Conservation (phyloP, 495 filamentous ascomycete genomes). For the Chaetomium cochliodes region DNA sequence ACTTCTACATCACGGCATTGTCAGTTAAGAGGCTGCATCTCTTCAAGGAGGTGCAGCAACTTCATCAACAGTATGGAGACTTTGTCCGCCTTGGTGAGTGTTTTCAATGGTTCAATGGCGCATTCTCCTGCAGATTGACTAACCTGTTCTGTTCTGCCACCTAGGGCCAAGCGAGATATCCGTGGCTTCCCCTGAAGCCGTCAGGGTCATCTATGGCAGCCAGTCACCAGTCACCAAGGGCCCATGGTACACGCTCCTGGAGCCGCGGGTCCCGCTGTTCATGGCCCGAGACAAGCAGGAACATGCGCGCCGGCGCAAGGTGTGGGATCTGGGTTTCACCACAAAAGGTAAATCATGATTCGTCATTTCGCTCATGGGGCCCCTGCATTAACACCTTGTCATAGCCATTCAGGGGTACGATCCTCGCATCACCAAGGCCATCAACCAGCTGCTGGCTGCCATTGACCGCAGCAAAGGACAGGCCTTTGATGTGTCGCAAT, state of each 20-base stretch:
- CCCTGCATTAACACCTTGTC: background rate
- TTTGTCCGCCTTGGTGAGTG: constrained; percentile 42
- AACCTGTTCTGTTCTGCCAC: background rate
- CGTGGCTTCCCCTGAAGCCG: constrained; percentile 53
- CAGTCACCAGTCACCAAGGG: constrained; percentile 41
- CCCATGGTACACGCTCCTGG: constrained; percentile 48
- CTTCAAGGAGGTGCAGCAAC: constrained; percentile 32
- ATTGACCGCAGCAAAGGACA: constrained; percentile 12
- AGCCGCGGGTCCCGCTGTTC: constrained; percentile 40
- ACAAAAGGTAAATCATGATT: constrained; percentile 16
- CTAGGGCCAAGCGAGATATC: constrained; percentile 47
- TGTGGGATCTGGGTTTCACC: constrained; percentile 32
- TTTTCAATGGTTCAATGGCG: too few species aligned
- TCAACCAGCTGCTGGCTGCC: constrained; percentile 23
- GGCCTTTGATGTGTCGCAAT: constrained; percentile 43
- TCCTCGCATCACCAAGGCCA: constrained; percentile 25
- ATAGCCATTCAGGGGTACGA: constrained; percentile 26
- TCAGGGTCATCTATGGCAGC: constrained; percentile 59
- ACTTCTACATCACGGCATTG: constrained; percentile 41
- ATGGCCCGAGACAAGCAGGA: constrained; percentile 39
- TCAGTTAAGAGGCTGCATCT: constrained; percentile 39
- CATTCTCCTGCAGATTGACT: too few species aligned
- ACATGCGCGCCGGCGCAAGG: constrained; percentile 30
- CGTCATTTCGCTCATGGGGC: background rate
- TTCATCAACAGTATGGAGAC: constrained; percentile 43